A percentile compares a stretch with the other conserved stretches of the same genome.
Evolutionary conservation across 108 stramenopile genomes (phyloP).

Genomic region (Skeletonema menzelii): DNA sequence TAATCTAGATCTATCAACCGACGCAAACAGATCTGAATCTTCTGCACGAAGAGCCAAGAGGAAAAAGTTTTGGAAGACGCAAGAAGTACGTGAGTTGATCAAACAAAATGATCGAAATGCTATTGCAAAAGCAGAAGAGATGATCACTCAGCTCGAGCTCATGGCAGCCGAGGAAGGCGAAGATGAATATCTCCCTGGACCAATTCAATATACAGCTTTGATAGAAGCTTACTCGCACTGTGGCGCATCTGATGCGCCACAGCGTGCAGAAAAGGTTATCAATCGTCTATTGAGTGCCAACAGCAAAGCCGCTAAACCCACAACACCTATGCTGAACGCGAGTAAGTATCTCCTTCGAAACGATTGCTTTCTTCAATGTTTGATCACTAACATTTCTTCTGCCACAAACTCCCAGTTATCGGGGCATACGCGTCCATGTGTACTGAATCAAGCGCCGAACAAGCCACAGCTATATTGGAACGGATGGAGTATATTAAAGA

Average conservation of each 20-base stretch:
- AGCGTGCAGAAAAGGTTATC: constrained; percentile 29
- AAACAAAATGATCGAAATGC: constrained; percentile 31
- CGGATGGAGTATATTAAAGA: constrained; percentile 58
- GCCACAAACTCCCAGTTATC: constrained; percentile 7
- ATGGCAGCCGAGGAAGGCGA: constrained; percentile 29
- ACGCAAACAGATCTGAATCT: background rate
- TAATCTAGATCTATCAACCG: background rate
- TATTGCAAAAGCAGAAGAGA: constrained; percentile 34
- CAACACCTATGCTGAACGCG: constrained; percentile 34
- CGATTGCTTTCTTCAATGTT: background rate
- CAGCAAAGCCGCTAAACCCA: constrained; percentile 6
- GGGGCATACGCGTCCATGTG: constrained; percentile 38
- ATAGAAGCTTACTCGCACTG: constrained; percentile 40
- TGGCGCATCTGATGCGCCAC: constrained; percentile 18
- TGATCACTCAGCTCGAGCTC: constrained; percentile 26
- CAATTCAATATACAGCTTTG: constrained; percentile 32
- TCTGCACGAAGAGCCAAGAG: constrained; percentile 24
- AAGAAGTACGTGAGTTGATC: constrained; percentile 32
- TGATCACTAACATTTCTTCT: background rate
- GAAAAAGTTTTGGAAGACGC: constrained; percentile 41
- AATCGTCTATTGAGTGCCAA: constrained; percentile 14
- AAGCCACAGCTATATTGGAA: constrained; percentile 54
- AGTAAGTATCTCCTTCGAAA: background rate
- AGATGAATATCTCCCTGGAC: constrained; percentile 33
- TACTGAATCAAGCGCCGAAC: constrained; percentile 54